A percentile compares a stretch with the other conserved stretches of the same genome.
These are phyloP conservation scores for Staphylotrichum tortipilum DNA, from an alignment of 495 filamentous ascomycete genomes.

Conservation along the genomic window DNA sequence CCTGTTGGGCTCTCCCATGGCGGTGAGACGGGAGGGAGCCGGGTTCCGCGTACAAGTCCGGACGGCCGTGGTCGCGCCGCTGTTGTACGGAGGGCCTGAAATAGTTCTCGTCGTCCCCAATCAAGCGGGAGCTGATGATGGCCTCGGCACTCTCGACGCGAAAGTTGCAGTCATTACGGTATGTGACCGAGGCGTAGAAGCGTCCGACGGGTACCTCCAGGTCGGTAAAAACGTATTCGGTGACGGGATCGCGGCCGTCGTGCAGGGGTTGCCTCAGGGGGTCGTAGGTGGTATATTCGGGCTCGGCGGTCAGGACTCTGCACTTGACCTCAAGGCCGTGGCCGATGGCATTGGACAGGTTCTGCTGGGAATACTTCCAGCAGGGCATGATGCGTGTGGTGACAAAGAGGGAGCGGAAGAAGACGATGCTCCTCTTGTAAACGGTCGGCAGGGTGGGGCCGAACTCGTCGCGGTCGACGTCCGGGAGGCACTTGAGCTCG, in stretches of 20 bases:
- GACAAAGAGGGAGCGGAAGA: constrained; percentile 88
- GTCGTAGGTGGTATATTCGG: constrained; percentile 47
- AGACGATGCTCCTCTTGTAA: constrained; percentile 91
- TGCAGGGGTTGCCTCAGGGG: constrained; percentile 63
- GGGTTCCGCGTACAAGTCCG: constrained; percentile 45
- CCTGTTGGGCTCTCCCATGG: constrained; percentile 42
- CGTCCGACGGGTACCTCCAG: constrained; percentile 79
- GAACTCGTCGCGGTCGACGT: constrained; percentile 52
- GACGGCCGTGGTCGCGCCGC: constrained; percentile 21
- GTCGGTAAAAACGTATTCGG: constrained; percentile 66
- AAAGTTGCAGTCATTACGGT: constrained; percentile 83
- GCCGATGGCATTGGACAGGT: constrained; percentile 55
- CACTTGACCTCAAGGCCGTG: constrained; percentile 67
- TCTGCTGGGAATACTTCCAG: constrained; percentile 72
- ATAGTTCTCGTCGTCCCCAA: constrained; percentile 81
- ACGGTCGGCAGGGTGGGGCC: constrained; percentile 68
- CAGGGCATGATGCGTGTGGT: constrained; percentile 76
- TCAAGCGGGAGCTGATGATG: constrained; percentile 78
- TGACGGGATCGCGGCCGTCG: constrained; percentile 59
- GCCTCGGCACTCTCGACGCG: constrained; percentile 85
- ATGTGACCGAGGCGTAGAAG: constrained; percentile 70
- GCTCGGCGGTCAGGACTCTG: constrained; percentile 57
- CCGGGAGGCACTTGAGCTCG: constrained; percentile 53
- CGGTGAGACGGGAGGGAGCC: constrained; percentile 64
- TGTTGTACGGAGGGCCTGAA: constrained; percentile 62